These are phyloP conservation scores for Periglandula ipomoeae DNA, from an alignment of 2,329 filamentous ascomycete genomes.

Conservation along the genomic window DNA sequence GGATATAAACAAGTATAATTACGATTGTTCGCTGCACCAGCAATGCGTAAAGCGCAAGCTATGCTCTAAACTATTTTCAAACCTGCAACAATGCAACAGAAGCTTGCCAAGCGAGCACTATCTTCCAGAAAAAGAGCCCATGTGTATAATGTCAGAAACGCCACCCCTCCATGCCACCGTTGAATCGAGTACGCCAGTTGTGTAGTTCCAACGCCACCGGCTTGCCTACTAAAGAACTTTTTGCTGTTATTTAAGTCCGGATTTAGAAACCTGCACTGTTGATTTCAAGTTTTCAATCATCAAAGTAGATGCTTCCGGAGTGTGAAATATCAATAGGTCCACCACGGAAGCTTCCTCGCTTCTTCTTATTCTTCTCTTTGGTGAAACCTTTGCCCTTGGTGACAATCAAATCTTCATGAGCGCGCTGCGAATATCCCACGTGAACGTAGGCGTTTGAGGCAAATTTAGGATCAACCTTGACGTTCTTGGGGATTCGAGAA, in stretches of 20 bases:
- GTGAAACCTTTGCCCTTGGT: slow-evolving; percentile 96
- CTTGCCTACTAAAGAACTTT: not conserved
- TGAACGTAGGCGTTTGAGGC: slow-evolving; percentile 72
- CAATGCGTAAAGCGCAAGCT: not conserved
- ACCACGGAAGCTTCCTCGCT: slow-evolving; percentile 81
- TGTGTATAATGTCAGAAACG: not conserved
- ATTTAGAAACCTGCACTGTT: not conserved
- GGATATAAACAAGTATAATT: not conserved
- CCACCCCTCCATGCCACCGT: not conserved
- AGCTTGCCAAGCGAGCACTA: not conserved
- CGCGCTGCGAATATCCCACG: slow-evolving; percentile 82
- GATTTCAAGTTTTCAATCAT: slow-evolving; percentile 50
- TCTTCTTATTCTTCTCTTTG: slow-evolving; percentile 99
- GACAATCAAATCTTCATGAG: slow-evolving; percentile 78
- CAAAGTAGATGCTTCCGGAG: slow-evolving; percentile 88
- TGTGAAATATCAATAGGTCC: slow-evolving; percentile 76
- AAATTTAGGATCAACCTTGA: slow-evolving; percentile 58
- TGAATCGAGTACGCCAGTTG: not conserved
- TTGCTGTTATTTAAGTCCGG: not conserved
- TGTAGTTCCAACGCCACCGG: not conserved
- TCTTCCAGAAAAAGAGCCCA: not conserved
- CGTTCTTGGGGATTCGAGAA: slow-evolving; percentile 65
- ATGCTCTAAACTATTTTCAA: not conserved
- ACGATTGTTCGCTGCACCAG: not conserved
- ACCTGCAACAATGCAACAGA: not conserved